Percentiles rank a stretch among this genome's conserved stretches.
These are phyloP conservation scores for Termitomyces sp. DNA, from an alignment of 768 basidiomycete genomes.

Conservation along the genomic window DNA sequence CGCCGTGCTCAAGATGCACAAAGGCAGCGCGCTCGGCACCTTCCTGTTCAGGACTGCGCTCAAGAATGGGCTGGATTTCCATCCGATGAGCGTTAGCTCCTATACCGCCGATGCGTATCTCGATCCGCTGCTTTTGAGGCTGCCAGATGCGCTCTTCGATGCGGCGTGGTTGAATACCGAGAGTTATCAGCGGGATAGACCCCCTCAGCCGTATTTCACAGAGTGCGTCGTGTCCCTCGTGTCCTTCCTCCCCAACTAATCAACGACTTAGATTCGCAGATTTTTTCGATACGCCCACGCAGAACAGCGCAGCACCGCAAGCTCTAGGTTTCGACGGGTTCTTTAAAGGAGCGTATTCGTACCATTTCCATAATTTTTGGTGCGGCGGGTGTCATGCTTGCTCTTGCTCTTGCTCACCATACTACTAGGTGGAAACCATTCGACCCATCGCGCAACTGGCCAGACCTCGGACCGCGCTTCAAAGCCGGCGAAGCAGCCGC, in stretches of 20 bases:
- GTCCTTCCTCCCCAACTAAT: no score
- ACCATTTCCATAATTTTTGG: conserved; percentile 95
- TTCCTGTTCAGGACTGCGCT: conserved; percentile 92
- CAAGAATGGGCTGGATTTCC: conserved; percentile 90
- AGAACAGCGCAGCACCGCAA: conserved; percentile 73
- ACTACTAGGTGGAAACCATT: conserved; percentile 86
- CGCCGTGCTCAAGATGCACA: conserved; percentile 86
- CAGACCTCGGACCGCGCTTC: conserved; percentile 83
- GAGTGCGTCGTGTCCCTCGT: conserved; percentile 43
- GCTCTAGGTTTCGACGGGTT: conserved; percentile 88
- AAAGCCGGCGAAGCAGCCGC: conserved; percentile 68
- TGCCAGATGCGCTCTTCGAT: conserved; percentile 93
- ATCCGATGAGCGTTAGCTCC: conserved; percentile 86
- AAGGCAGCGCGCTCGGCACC: conserved; percentile 81
- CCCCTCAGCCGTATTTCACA: conserved; percentile 89
- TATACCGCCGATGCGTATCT: conserved; percentile 84
- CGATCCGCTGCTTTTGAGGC: conserved; percentile 69
- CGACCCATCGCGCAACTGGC: conserved; percentile 83
- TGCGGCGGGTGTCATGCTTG: conserved; percentile 25
- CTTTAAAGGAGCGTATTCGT: conserved; percentile 90
- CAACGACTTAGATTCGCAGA: conserved; percentile 60
- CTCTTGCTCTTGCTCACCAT: no score
- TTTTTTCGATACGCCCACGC: conserved; percentile 74
- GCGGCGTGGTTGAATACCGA: conserved; percentile 95
- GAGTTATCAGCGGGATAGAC: conserved; percentile 83